Conservation (phyloP, 495 filamentous ascomycete genomes). For the Cercophora newfieldiana region DNA sequence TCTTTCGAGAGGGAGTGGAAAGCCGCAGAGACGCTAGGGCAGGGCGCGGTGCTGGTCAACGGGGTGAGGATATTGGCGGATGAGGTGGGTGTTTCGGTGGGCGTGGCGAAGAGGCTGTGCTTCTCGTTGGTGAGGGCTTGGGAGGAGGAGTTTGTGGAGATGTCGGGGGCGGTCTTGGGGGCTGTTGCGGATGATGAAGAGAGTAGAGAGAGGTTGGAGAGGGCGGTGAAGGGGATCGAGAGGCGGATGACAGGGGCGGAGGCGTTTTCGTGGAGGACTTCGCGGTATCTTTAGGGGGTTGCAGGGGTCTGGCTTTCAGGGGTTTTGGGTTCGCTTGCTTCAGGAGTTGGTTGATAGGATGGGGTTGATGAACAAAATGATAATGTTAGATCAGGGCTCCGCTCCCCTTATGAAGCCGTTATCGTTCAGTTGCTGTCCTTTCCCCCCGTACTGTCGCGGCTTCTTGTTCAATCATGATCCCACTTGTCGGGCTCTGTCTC, state of each 20-base stretch:
- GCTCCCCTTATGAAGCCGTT: no score
- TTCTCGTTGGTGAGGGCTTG: constrained; percentile 21
- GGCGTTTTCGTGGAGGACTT: constrained; percentile 24
- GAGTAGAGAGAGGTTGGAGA: constrained; percentile 1
- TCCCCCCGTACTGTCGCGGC: neutral
- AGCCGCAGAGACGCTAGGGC: constrained; percentile 10
- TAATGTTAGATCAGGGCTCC: no score
- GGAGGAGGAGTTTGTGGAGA: constrained; percentile 20
- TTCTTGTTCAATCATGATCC: no score
- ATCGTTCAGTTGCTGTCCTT: no score
- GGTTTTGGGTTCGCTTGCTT: neutral
- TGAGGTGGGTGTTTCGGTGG: constrained; percentile 16
- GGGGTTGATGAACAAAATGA: no score
- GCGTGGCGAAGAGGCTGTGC: constrained; percentile 17
- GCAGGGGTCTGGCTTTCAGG: neutral
- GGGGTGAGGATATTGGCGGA: constrained; percentile 19
- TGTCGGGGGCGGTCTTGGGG: constrained; percentile 13
- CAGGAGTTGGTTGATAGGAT: no score
- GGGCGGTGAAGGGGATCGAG: constrained; percentile 22
- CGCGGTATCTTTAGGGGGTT: constrained; percentile 17
- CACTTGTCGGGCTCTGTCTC: no score
- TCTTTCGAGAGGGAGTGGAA: constrained; percentile 23
- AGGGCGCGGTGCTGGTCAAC: constrained; percentile 22
- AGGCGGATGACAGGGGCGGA: constrained; percentile 22
- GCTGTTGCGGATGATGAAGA: neutral